Base-by-base conservation (phyloP, 805 yeast species). In the Yarrowia yakushimensis region DNA sequence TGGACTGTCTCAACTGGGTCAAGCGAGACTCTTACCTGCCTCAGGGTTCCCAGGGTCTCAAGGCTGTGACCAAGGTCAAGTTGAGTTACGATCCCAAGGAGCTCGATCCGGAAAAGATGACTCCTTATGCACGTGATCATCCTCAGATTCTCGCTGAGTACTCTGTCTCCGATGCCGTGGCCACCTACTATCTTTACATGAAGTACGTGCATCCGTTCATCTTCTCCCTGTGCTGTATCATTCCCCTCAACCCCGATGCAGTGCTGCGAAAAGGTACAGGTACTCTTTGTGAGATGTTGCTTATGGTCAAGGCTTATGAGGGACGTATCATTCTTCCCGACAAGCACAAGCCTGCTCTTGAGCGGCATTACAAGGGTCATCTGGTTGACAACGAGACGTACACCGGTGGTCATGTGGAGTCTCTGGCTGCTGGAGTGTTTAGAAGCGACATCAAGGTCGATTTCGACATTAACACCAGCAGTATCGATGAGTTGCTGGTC, bases 81-180 rank as follows among this genome's bases (percentile, higher is more conserved):
- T 77, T 94, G 63, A 99, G 99, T 7, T 94, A 94, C 70, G 91
- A 93, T 70, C 99, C 99, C 4, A 86, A 92, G 15, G 99, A 94
- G 74, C 78, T 94, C 64, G 99, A 94, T 69, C 99, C 99, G 0
- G 99, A 94, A 74, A 77, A 92, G 55, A 94, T 94, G 99, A 91
- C 97, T 0, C 97, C 97, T 0, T 94, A 93, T 73, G 99, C 99
- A 3, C 84, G 86, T 67, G 97, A 92, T 69, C 84, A 87, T 68
- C 99, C 99, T 0, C 98, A 94, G 70, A 76, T 87, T 3, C 75
- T 94, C 59, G 90, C 99, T 0, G 99, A 96, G 72, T 94, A 94
- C 74, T 96, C 99, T 0, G 99, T 94, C 27, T 96, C 99, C 63
- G 99, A 94, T 80, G 99, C 99, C 12, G 99, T 96, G 39, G 99